Evolutionary conservation across 1,284 basidiomycete genomes (phyloP).

Genomic region (Gymnopus androsaceus): DNA sequence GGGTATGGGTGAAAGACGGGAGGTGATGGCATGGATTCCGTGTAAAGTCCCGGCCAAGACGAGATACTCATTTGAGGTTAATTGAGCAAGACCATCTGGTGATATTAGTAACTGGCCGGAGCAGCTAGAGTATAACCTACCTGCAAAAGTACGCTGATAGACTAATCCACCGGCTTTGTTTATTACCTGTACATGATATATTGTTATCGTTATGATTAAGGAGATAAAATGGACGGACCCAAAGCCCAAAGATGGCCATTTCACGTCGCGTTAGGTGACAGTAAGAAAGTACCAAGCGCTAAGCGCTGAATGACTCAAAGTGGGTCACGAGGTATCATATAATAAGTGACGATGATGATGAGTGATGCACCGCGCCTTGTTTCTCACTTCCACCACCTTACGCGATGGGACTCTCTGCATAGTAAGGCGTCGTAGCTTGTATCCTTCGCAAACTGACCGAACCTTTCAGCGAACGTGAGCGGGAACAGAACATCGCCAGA

Average conservation of each 20-base stretch:
- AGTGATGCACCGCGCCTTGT: too few species aligned
- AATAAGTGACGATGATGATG: too few species aligned
- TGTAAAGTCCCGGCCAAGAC: constrained; percentile 97
- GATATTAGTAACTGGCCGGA: too few species aligned
- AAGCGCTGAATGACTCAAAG: too few species aligned
- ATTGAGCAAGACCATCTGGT: constrained; percentile 84
- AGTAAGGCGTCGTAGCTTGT: constrained; percentile 37
- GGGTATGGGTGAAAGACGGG: constrained; percentile 79
- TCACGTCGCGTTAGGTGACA: too few species aligned
- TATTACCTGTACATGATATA: constrained; percentile 67
- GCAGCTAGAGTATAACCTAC: constrained; percentile 46
- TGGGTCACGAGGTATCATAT: too few species aligned
- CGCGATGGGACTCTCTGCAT: constrained; percentile 50
- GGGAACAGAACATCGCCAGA: constrained; percentile 76
- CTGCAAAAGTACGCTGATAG: constrained; percentile 89
- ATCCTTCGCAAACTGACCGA: neutral
- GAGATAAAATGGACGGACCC: constrained; percentile 50
- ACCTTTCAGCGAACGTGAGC: constrained; percentile 62
- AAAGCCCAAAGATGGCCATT: constrained; percentile 83
- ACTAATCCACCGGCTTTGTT: constrained; percentile 98
- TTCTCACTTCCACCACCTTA: too few species aligned
- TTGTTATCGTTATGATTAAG: constrained; percentile 12
- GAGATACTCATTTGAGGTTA: constrained; percentile 96
- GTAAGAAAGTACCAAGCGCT: too few species aligned
- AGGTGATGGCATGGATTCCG: constrained; percentile 97